Base-by-base conservation (phyloP, 352 stramenopile species). In the Phytophthora melonis region DNA sequence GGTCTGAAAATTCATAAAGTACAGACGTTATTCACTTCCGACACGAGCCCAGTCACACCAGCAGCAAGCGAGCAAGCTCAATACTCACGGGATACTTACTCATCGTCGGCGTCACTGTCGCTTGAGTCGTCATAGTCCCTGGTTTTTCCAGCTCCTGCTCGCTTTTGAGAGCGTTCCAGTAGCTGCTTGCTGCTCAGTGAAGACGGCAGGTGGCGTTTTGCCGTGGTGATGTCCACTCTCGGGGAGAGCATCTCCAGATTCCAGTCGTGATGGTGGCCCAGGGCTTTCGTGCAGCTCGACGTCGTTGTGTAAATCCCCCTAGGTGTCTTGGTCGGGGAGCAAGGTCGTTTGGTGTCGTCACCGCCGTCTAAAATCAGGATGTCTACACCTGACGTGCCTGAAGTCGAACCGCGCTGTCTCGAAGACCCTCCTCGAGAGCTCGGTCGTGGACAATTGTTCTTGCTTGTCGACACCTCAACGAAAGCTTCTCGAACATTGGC, bases 241-340 rank as follows among this genome's bases (percentile, higher is more conserved):
- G 84, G 83, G 8, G 83, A 84, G 11, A 93, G 78, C 1, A 81
- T 71, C 36, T 90, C 80, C 55, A 93, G 58, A 41, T 93, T 91
- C 84, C 84, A 93, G 25, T 90, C 84, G 7, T 77, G 69, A 34
- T 69, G 55, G 5, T 60, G 64, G 53, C 68, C 58, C 27, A 80
- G 21, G 30, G 68, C 55, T 27, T 56, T 70, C 16, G 61, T 47
- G 36, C 45, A 43, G 58, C 67, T 63, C 32, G 54, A 66, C n/a
- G 58, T 58, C 2, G 80, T 73, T 2, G 79, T 81, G 59, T 87
- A 91, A 25, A 89, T 83, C 2, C 82, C 83, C 1, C 73, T 75
- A 5, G 76, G 66, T 6, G 83, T 87, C 61, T 89, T 90, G n/a
- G 70, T 79, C 3, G 79, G 80, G 19, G 84, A 91, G 39, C 80